Percentiles rank a stretch among this genome's conserved stretches.
Evolutionary conservation across 139 green algal species (phyloP).

Genomic region (Chlamydomonas applanata): DNA sequence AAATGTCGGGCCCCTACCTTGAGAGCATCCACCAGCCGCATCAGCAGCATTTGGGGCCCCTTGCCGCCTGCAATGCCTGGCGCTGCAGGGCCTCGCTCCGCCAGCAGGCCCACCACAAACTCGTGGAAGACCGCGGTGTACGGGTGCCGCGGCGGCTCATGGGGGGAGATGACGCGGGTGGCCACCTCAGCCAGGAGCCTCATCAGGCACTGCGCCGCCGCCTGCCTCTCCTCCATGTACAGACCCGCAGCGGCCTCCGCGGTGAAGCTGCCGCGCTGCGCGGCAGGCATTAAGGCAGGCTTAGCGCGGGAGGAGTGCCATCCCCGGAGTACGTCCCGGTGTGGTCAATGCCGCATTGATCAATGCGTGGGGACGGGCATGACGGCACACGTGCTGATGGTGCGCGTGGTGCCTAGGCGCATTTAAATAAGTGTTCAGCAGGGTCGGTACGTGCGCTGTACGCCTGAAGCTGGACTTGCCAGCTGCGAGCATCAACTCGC

Average conservation of each 20-base stretch:
- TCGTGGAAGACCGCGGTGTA: slow-evolving; percentile 2
- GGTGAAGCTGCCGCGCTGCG: slow-evolving; percentile 26
- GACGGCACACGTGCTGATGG: no score
- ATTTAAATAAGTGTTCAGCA: no score
- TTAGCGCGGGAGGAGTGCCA: background rate
- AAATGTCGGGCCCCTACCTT: background rate
- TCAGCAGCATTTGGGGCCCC: slow-evolving; percentile 7
- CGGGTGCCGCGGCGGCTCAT: slow-evolving; percentile 3
- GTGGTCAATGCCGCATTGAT: no score
- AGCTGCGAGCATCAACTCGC: no score
- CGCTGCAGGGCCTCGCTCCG: background rate
- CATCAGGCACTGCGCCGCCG: slow-evolving; percentile 36
- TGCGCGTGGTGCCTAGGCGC: no score
- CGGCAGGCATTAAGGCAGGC: background rate
- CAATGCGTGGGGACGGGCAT: no score
- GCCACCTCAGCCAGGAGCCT: slow-evolving; percentile 52
- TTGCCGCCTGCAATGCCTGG: background rate
- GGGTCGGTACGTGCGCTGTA: no score
- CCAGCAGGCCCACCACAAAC: slow-evolving; percentile 15
- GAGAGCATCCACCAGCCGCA: slow-evolving; percentile 3
- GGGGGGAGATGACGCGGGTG: background rate
- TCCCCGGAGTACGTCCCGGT: no score
- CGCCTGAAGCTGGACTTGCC: no score
- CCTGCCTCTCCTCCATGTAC: slow-evolving; percentile 60
- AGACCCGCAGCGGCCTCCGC: slow-evolving; percentile 56